Evolutionary conservation across 2,329 filamentous ascomycete species (phyloP).

Genomic region (Grosmannia clavigera): DNA sequence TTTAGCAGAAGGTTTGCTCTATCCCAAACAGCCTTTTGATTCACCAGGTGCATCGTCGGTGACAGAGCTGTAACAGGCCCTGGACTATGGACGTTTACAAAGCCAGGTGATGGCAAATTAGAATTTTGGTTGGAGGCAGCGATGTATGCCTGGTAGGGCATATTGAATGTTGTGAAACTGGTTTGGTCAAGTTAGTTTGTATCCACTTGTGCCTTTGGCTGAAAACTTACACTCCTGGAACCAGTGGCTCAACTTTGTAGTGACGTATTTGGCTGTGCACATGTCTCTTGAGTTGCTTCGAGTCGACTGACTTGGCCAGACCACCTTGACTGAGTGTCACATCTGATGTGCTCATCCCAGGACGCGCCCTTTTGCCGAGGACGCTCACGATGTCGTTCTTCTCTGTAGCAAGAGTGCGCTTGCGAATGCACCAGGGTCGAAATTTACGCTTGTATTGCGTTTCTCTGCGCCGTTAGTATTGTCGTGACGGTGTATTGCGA

Average conservation of each 20-base stretch:
- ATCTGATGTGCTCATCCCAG: not conserved
- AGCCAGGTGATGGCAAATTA: not conserved
- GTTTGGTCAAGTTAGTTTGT: too few species aligned
- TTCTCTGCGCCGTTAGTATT: not conserved
- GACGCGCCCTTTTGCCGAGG: not conserved
- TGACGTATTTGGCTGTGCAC: not conserved
- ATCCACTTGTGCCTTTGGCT: not conserved
- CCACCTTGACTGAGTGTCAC: not conserved
- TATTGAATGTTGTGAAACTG: not conserved
- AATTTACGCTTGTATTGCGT: not conserved
- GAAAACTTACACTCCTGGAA: not conserved
- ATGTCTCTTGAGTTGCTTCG: not conserved
- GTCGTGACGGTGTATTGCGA: not conserved
- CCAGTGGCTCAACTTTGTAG: not conserved
- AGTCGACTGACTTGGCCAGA: not conserved
- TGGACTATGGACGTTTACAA: not conserved
- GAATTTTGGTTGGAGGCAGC: not conserved
- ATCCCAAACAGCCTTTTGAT: not conserved
- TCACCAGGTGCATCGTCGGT: not conserved
- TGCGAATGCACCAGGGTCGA: not conserved
- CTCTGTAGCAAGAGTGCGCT: not conserved
- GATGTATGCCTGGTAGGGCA: not conserved
- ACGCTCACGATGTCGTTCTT: not conserved
- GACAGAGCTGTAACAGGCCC: not conserved
- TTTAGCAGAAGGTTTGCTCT: not conserved